Conservation (phyloP, 495 filamentous ascomycete genomes). For the Penicillium lagena region DNA sequence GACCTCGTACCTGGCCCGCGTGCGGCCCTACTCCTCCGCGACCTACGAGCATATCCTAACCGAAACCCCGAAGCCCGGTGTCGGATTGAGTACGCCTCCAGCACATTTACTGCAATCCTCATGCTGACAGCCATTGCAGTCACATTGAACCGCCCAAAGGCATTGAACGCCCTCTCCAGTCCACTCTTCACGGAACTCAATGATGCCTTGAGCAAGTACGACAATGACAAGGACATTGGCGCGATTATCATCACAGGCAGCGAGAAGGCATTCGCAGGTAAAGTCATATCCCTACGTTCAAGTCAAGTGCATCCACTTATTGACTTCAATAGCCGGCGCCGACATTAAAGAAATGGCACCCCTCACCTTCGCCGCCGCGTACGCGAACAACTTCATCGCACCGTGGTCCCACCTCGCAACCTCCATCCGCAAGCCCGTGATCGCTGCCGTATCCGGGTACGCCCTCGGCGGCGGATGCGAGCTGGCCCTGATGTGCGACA, state of each 20-base stretch:
- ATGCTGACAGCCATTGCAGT: slow-evolving; percentile 43
- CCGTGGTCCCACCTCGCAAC: slow-evolving; percentile 81
- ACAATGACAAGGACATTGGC: slow-evolving; percentile 60
- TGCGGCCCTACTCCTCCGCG: slow-evolving; percentile 50
- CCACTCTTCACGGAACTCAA: slow-evolving; percentile 90
- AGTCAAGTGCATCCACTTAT: neutral
- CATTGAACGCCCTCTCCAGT: slow-evolving; percentile 84
- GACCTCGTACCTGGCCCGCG: slow-evolving; percentile 42
- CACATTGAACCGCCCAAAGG: slow-evolving; percentile 91
- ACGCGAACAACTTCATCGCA: slow-evolving; percentile 85
- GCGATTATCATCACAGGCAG: slow-evolving; percentile 84
- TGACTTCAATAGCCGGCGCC: slow-evolving; percentile 59
- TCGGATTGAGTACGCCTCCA: slow-evolving; percentile 66
- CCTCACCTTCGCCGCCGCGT: slow-evolving; percentile 78
- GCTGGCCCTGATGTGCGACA: slow-evolving; percentile 95
- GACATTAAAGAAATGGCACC: slow-evolving; percentile 99
- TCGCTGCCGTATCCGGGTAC: slow-evolving; percentile 89
- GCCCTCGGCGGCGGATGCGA: slow-evolving; percentile 95
- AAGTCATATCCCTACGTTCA: neutral
- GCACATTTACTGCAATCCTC: neutral
- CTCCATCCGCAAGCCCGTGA: slow-evolving; percentile 80
- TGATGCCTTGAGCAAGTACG: slow-evolving; percentile 65
- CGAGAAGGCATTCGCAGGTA: slow-evolving; percentile 78
- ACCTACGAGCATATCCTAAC: slow-evolving; percentile 78
- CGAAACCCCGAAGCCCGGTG: slow-evolving; percentile 76